These are phyloP conservation scores for Colletotrichum abscissum DNA, from an alignment of 2,329 filamentous ascomycete genomes.

Conservation along the genomic window DNA sequence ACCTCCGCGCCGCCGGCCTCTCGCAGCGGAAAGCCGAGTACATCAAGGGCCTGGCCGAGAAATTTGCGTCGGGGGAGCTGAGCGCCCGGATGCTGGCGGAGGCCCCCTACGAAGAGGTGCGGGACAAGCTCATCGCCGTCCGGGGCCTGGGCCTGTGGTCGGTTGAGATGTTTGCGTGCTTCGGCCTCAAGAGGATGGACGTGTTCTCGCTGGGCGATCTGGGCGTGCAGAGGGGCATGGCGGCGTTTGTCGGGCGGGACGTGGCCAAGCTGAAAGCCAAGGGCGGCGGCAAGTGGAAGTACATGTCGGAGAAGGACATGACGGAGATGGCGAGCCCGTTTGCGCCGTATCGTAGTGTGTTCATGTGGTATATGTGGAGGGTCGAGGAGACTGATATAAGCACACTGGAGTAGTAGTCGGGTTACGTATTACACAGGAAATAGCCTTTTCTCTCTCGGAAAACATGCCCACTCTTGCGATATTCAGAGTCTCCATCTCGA, in stretches of 20 bases:
- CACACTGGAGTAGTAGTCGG: constrained; percentile 58
- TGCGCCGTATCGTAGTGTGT: constrained; percentile 87
- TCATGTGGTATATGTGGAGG: constrained; percentile 99
- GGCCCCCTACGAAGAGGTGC: constrained; percentile 86
- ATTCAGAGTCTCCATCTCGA: neutral
- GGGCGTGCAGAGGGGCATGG: constrained; percentile 95
- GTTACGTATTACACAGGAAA: neutral
- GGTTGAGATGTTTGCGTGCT: constrained; percentile 98
- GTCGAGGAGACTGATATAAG: constrained; percentile 83
- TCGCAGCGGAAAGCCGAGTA: constrained; percentile 98
- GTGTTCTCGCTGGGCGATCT: constrained; percentile 93
- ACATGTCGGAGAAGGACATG: constrained; percentile 97
- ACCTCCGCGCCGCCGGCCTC: constrained; percentile 85
- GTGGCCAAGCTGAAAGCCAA: constrained; percentile 84
- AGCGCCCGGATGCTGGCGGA: constrained; percentile 80
- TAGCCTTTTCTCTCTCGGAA: neutral
- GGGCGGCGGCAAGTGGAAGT: constrained; percentile 92
- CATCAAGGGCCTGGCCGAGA: constrained; percentile 84
- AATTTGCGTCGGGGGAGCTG: constrained; percentile 81
- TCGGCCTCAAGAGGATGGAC: constrained; percentile 93
- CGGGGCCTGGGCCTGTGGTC: constrained; percentile 90
- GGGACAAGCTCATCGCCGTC: constrained; percentile 85
- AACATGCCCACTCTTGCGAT: neutral
- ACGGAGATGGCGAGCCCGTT: constrained; percentile 82
- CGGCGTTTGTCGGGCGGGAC: constrained; percentile 84